These are phyloP conservation scores for Phytopythium aichiense DNA, from an alignment of 352 stramenopile species.

Conservation along the genomic window DNA sequence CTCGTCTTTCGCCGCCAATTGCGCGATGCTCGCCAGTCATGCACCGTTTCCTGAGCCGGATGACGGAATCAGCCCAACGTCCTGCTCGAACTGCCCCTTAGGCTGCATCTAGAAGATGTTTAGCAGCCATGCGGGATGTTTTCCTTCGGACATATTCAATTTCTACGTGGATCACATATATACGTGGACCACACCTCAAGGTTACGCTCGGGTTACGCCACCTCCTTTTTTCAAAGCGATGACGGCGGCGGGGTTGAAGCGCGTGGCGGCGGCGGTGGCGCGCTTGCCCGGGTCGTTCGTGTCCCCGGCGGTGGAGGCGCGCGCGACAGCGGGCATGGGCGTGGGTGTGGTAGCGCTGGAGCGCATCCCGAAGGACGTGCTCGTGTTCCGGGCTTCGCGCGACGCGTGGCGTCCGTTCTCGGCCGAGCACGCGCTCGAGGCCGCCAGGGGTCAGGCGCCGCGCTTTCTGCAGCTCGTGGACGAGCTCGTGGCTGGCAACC, in stretches of 20 bases:
- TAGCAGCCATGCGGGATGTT: no score
- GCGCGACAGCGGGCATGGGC: slow-evolving; percentile 47
- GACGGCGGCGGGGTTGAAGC: slow-evolving; percentile 32
- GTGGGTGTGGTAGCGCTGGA: slow-evolving; percentile 55
- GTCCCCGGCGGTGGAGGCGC: slow-evolving; percentile 46
- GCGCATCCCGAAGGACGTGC: slow-evolving; percentile 46
- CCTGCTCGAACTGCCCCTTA: no score
- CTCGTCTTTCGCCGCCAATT: neutral
- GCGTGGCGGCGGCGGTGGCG: slow-evolving; percentile 49
- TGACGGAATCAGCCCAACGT: neutral
- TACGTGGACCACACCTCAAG: neutral
- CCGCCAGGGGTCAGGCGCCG: slow-evolving; percentile 57
- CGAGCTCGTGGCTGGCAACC: slow-evolving; percentile 34
- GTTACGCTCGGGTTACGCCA: neutral
- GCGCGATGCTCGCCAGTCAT: neutral
- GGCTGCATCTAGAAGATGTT: no score
- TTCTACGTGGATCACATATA: no score
- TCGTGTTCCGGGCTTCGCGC: slow-evolving; percentile 56
- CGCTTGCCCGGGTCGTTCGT: slow-evolving; percentile 50
- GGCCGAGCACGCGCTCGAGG: slow-evolving; percentile 54
- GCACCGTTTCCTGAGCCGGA: neutral
- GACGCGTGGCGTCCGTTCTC: slow-evolving; percentile 75
- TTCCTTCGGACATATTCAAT: no score
- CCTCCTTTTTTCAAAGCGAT: slow-evolving; percentile 12
- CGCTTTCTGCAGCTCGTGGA: slow-evolving; percentile 59